These are phyloP conservation scores for Heliamphora exappendiculata DNA, from an alignment of 148 eudicot genomes.

Conservation along the genomic window DNA sequence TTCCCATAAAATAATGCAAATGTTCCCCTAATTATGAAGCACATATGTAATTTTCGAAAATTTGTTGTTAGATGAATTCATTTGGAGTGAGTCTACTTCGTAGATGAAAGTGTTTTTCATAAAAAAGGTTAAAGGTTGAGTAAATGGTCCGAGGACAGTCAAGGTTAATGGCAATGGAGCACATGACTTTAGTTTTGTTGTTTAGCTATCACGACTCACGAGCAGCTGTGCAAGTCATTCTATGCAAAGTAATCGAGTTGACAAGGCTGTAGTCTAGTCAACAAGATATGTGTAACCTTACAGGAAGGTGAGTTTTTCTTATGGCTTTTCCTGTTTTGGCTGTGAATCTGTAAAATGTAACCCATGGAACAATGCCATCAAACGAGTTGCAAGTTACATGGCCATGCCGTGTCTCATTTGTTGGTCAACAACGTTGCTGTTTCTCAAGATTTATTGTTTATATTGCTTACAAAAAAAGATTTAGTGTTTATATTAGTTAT, in stretches of 20 bases:
- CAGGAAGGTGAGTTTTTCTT: neutral
- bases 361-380: no score
- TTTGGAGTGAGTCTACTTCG: neutral
- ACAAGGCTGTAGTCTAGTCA: neutral
- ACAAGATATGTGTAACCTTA: neutral
- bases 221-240: neutral
- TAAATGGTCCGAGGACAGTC: neutral
- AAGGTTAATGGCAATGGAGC: neutral
- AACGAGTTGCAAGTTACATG: no score
- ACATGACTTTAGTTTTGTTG: neutral
- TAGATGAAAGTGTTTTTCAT: neutral
- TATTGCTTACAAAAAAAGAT: no score
- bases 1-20: neutral
- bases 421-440: no score
- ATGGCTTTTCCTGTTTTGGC: no score
- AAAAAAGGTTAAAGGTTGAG: neutral
- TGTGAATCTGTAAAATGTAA: no score
- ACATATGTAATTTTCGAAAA: neutral
- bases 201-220: neutral
- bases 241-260: neutral
- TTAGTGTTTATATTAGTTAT: no score
- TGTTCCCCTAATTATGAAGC: neutral
- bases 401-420: no score
- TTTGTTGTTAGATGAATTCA: neutral
- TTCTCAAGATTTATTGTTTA: no score